A percentile compares a stretch with the other conserved stretches of the same genome.
Evolutionary conservation across 176 grass and related monocot genomes (phyloP).

Genomic region (Rhipidocladum racemiflorum): DNA sequence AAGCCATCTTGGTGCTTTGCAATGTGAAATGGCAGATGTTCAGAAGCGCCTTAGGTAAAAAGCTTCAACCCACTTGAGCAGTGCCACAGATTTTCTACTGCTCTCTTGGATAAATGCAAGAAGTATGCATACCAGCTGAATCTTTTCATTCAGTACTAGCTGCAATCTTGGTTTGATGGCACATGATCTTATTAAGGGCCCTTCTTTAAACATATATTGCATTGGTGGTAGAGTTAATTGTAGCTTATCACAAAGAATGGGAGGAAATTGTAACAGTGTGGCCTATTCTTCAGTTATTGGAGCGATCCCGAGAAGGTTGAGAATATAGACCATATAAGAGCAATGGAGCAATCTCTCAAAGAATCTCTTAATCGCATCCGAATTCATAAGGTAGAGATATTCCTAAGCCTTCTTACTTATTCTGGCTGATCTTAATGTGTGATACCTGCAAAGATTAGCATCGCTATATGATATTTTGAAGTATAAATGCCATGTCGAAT

Average conservation of each 20-base stretch:
- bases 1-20: slow-evolving; percentile 58
- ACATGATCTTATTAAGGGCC: slow-evolving; percentile 4
- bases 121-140: slow-evolving; percentile 14
- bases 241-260: slow-evolving; percentile 14
- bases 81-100: neutral
- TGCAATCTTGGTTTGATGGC: slow-evolving; percentile 29
- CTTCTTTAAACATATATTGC: neutral
- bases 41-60: slow-evolving; percentile 65
- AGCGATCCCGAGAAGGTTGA: slow-evolving; percentile 60
- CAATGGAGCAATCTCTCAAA: slow-evolving; percentile 74
- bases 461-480: slow-evolving; percentile 8
- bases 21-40: slow-evolving; percentile 51
- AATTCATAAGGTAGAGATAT: slow-evolving; percentile 48
- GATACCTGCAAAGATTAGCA: neutral
- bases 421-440: neutral
- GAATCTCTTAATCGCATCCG: slow-evolving; percentile 57
- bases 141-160: slow-evolving; percentile 27
- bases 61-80: neutral
- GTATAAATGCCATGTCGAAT: neutral
- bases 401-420: neutral
- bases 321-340: slow-evolving; percentile 67
- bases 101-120: slow-evolving; percentile 17
- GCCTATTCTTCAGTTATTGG: slow-evolving; percentile 64
- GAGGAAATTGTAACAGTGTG: slow-evolving; percentile 4
- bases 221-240: slow-evolving; percentile 39